A percentile compares a stretch with the other conserved stretches of the same genome.
Conservation (phyloP, 805 yeast genomes). For the Saccharomyces cerevisiae region DNA sequence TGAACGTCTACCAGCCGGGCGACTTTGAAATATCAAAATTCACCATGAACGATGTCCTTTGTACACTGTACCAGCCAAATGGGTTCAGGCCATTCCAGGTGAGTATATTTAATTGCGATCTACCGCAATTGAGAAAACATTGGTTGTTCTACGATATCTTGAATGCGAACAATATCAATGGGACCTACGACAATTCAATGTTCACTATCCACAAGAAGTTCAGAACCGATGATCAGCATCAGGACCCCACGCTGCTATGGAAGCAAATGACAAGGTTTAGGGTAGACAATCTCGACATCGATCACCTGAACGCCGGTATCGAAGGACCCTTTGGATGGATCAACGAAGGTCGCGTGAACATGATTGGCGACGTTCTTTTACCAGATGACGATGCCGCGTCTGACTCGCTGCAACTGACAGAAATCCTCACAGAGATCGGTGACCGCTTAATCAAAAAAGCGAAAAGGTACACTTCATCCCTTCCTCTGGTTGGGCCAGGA, state of each 20-base stretch:
- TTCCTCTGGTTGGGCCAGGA: neutral
- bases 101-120: slow-evolving; percentile 78
- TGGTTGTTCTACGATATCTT: slow-evolving; percentile 88
- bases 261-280: slow-evolving; percentile 66
- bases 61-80: slow-evolving; percentile 73
- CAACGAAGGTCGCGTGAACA: slow-evolving; percentile 81
- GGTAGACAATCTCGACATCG: slow-evolving; percentile 76
- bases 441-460: slow-evolving; percentile 44
- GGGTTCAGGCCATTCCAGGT: slow-evolving; percentile 78
- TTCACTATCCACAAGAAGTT: slow-evolving; percentile 73
- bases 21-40: slow-evolving; percentile 88
- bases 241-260: slow-evolving; percentile 34
- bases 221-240: slow-evolving; percentile 3
- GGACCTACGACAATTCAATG: slow-evolving; percentile 85
- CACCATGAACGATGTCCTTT: slow-evolving; percentile 74
- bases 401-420: slow-evolving; percentile 22
- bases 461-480: slow-evolving; percentile 27
- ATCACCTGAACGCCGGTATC: slow-evolving; percentile 82
- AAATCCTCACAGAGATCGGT: slow-evolving; percentile 42
- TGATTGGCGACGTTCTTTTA: slow-evolving; percentile 82
- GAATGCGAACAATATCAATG: slow-evolving; percentile 77
- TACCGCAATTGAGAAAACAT: slow-evolving; percentile 74
- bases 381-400: slow-evolving; percentile 55
- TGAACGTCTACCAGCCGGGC: slow-evolving; percentile 67
- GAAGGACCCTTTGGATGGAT: slow-evolving; percentile 98